These are phyloP conservation scores for Dioscorea zingiberensis DNA, from an alignment of 106 monocot genomes.

Conservation along the genomic window DNA sequence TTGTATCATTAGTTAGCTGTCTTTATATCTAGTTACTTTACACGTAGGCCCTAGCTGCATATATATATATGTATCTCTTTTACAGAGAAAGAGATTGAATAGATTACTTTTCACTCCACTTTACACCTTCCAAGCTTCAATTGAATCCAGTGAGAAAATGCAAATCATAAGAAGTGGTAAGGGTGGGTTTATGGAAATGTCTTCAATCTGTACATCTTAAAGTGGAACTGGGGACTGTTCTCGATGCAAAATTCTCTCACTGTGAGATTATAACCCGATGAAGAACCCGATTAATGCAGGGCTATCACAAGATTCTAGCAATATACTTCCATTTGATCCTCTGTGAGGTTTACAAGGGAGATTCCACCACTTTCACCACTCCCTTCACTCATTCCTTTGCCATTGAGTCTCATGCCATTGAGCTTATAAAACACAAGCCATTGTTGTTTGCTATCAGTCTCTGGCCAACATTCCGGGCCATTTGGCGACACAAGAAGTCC, in stretches of 20 bases:
- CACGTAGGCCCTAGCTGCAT: too few relatives aligned
- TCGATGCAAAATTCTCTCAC: conserved; percentile 54
- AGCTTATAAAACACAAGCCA: conserved; percentile 84
- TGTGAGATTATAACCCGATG: conserved; percentile 61
- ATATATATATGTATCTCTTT: too few relatives aligned
- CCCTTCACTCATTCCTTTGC: conserved; percentile 78
- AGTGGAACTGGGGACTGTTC: conserved; percentile 93
- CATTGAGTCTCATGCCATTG: conserved; percentile 66
- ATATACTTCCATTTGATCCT: conserved; percentile 85
- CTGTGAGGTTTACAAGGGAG: conserved; percentile 97
- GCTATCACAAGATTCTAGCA: conserved; percentile 87
- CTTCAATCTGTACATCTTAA: conserved; percentile 74
- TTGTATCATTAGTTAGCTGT: too few relatives aligned
- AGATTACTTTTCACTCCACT: too few relatives aligned
- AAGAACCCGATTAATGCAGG: conserved; percentile 96
- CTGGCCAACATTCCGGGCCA: too few relatives aligned
- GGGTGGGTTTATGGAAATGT: too few relatives aligned
- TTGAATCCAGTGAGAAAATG: too few relatives aligned
- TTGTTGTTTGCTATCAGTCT: conserved; percentile 67
- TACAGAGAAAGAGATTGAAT: too few relatives aligned
- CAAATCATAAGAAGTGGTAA: too few relatives aligned
- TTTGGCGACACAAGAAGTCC: conserved; percentile 93
- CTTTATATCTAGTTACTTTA: too few relatives aligned
- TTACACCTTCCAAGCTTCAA: too few relatives aligned
- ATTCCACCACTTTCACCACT: conserved; percentile 93